Evolutionary conservation across 1,284 basidiomycete species (phyloP).

Genomic region (Ustilago curta): DNA sequence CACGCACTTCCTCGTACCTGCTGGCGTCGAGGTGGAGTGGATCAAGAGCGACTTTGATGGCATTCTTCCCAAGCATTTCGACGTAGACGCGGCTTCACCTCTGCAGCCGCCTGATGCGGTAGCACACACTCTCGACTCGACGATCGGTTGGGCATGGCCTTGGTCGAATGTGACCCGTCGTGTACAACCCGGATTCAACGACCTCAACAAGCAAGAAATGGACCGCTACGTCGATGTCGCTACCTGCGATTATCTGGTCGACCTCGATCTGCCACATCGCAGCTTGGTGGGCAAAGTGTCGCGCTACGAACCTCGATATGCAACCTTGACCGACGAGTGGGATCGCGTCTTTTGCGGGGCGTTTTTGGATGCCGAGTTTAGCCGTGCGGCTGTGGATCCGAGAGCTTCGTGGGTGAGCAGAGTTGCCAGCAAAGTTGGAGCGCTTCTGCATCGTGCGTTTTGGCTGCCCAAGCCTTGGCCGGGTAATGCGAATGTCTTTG

Average conservation of each 20-base stretch:
- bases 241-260: slow-evolving; percentile 65
- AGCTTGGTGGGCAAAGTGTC: slow-evolving; percentile 22
- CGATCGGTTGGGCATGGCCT: slow-evolving; percentile 71
- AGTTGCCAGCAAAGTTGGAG: slow-evolving; percentile 11
- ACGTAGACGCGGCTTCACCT: slow-evolving; percentile 13
- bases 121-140: slow-evolving; percentile 24
- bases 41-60: slow-evolving; percentile 90
- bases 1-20: slow-evolving; percentile 86
- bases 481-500: slow-evolving; percentile 49
- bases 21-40: slow-evolving; percentile 83
- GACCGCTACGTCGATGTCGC: slow-evolving; percentile 78
- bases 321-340: slow-evolving; percentile 37
- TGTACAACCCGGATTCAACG: slow-evolving; percentile 81
- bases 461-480: slow-evolving; percentile 56
- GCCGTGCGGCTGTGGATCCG: slow-evolving; percentile 29
- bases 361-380: slow-evolving; percentile 62
- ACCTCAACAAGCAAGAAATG: slow-evolving; percentile 83
- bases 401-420: slow-evolving; percentile 10
- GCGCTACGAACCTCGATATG: slow-evolving; percentile 52
- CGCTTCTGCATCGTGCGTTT: slow-evolving; percentile 52
- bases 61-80: slow-evolving; percentile 86
- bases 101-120: slow-evolving; percentile 12
- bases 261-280: slow-evolving; percentile 55
- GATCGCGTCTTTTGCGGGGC: slow-evolving; percentile 50
- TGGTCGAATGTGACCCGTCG: slow-evolving; percentile 74